A percentile compares a stretch with the other conserved stretches of the same genome.
These are phyloP conservation scores for Fraxinus sp. DNA, from an alignment of 305 asterid species.

Conservation along the genomic window DNA sequence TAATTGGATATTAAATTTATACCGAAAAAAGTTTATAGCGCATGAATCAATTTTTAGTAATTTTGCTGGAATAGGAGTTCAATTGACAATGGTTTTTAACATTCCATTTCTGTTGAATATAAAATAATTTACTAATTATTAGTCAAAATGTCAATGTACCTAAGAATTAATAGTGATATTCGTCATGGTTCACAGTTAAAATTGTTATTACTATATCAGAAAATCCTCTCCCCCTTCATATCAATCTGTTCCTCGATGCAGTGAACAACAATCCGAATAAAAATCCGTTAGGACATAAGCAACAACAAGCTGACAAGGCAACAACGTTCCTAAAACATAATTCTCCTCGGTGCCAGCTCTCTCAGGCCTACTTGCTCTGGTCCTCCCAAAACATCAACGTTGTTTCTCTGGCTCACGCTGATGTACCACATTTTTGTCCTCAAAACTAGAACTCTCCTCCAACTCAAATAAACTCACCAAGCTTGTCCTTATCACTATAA, in stretches of 20 bases:
- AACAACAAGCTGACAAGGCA: background rate
- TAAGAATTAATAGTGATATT: no score
- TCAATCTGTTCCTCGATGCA: no score
- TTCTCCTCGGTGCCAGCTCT: background rate
- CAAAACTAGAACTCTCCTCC: background rate
- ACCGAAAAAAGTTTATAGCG: no score
- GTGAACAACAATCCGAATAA: no score
- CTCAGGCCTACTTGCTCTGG: background rate
- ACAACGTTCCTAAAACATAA: background rate
- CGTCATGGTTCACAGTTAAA: no score
- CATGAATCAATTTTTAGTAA: no score
- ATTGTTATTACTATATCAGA: no score
- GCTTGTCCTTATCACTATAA: background rate
- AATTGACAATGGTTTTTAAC: background rate
- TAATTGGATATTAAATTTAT: no score
- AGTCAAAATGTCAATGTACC: no score
- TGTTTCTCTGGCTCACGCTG: background rate
- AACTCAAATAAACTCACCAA: background rate
- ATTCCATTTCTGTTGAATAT: background rate
- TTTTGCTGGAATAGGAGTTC: background rate
- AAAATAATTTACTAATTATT: background rate
- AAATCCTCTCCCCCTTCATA: no score
- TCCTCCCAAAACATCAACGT: background rate
- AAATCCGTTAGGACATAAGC: no score
- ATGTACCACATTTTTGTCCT: background rate